Conservation (phyloP, 2,329 filamentous ascomycete species). For the Phialophora chinensis region DNA sequence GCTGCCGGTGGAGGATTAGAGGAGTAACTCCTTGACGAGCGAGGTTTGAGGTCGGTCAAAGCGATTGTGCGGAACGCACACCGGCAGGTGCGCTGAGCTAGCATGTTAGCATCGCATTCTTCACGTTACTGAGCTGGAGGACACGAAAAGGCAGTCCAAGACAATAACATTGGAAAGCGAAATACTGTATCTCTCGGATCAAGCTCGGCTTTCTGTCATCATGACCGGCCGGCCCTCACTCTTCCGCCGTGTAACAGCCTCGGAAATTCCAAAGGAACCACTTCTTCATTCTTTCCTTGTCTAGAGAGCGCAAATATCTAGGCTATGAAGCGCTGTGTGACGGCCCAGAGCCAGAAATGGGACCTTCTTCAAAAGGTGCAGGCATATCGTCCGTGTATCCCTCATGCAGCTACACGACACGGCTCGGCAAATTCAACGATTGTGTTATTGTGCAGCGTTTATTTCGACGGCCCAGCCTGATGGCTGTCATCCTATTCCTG, state of each 20-base stretch:
- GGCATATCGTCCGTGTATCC: background rate
- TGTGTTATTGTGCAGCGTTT: background rate
- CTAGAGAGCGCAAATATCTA: background rate
- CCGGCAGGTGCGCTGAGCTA: slow-evolving; percentile 21
- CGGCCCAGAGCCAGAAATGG: background rate
- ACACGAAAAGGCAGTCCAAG: background rate
- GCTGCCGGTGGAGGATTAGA: slow-evolving; percentile 57
- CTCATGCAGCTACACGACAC: background rate
- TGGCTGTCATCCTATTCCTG: too few relatives aligned
- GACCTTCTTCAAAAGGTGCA: background rate
- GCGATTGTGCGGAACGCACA: slow-evolving; percentile 21
- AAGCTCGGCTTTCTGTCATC: background rate
- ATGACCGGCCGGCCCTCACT: background rate
- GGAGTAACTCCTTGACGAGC: slow-evolving; percentile 9
- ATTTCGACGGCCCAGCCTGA: background rate
- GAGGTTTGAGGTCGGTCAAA: background rate
- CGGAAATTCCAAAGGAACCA: background rate
- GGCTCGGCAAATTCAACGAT: background rate
- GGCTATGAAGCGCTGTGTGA: background rate
- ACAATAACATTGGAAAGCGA: too few relatives aligned
- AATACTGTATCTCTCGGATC: background rate
- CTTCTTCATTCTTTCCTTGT: background rate
- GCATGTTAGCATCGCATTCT: slow-evolving; percentile 27
- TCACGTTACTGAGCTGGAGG: background rate
- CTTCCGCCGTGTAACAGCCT: background rate